Percentiles rank a stretch among this genome's conserved stretches.
Evolutionary conservation across 2,329 filamentous ascomycete species (phyloP).

Genomic region (Blastomyces gilchristii): DNA sequence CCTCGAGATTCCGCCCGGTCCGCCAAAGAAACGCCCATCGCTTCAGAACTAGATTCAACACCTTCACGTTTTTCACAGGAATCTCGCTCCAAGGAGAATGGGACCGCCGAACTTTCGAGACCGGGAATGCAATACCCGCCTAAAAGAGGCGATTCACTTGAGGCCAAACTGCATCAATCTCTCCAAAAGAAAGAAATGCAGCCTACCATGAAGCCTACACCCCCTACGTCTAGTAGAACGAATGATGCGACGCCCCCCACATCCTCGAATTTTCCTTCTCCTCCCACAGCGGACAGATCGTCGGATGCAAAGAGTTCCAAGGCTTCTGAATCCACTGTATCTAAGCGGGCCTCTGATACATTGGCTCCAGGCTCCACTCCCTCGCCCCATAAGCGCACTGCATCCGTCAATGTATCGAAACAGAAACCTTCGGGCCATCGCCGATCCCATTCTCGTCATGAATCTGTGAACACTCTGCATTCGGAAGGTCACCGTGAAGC

Average conservation of each 20-base stretch:
- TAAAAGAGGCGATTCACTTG: conserved; percentile 52
- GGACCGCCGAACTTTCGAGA: conserved; percentile 27
- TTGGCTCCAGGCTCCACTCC: conserved; percentile 9
- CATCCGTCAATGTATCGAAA: conserved; percentile 7
- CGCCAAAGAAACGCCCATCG: neutral
- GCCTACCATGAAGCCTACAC: conserved; percentile 17
- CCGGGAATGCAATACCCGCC: conserved; percentile 35
- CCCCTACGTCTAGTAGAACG: neutral
- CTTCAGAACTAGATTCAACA: neutral
- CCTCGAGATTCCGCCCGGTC: conserved; percentile 1
- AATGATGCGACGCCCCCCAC: conserved; percentile 16
- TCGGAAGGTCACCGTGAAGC: conserved; percentile 26
- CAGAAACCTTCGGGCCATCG: conserved; percentile 15
- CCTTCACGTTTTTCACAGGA: conserved; percentile 8
- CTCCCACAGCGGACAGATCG: neutral
- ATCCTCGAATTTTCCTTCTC: conserved; percentile 9
- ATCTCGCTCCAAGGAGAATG: conserved; percentile 3
- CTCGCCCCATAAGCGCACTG: conserved; percentile 10
- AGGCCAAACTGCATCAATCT: conserved; percentile 40
- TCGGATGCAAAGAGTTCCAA: neutral
- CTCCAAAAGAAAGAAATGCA: conserved; percentile 57
- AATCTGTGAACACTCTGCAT: conserved; percentile 38
- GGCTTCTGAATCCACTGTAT: neutral
- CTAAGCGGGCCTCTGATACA: conserved; percentile 10
- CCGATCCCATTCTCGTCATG: conserved; percentile 33